Percentiles rank a stretch among this genome's conserved stretches.
Evolutionary conservation across 169 alveolate species (phyloP).

Genomic region (Eimeria praecox): DNA sequence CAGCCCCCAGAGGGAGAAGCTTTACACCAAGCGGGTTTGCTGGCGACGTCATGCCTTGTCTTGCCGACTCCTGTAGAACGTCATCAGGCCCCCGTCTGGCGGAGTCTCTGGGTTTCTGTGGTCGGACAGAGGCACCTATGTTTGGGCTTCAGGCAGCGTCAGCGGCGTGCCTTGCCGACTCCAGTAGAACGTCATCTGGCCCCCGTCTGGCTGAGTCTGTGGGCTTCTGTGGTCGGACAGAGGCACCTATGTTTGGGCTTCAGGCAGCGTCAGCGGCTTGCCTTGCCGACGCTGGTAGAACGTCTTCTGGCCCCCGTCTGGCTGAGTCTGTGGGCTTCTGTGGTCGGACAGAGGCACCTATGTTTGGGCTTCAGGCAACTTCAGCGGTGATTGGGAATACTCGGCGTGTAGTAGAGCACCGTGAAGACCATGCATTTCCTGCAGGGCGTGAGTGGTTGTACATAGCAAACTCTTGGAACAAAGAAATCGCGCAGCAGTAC

Average conservation of each 20-base stretch:
- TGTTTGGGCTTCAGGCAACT: background rate
- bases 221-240: too few relatives aligned
- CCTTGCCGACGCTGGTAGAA: background rate
- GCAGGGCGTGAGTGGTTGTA: constrained; percentile 13
- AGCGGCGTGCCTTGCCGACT: too few relatives aligned
- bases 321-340: constrained; percentile 11
- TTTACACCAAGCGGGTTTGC: background rate
- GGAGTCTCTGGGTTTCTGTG: too few relatives aligned
- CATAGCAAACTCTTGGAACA: background rate
- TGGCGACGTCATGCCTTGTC: background rate
- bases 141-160: too few relatives aligned
- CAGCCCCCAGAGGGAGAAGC: background rate
- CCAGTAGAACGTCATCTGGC: too few relatives aligned
- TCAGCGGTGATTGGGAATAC: background rate
- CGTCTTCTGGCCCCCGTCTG: background rate
- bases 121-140: too few relatives aligned
- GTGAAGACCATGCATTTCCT: background rate
- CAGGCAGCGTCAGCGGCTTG: too few relatives aligned
- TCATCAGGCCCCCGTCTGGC: too few relatives aligned
- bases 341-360: background rate
- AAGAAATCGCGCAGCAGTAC: background rate
- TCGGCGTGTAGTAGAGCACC: background rate
- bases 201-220: too few relatives aligned
- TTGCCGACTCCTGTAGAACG: too few relatives aligned
- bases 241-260: too few relatives aligned